A percentile compares a stretch with the other conserved stretches of the same genome.
These are phyloP conservation scores for Areca catechu DNA, from an alignment of 176 grass and related monocot species.

Conservation along the genomic window DNA sequence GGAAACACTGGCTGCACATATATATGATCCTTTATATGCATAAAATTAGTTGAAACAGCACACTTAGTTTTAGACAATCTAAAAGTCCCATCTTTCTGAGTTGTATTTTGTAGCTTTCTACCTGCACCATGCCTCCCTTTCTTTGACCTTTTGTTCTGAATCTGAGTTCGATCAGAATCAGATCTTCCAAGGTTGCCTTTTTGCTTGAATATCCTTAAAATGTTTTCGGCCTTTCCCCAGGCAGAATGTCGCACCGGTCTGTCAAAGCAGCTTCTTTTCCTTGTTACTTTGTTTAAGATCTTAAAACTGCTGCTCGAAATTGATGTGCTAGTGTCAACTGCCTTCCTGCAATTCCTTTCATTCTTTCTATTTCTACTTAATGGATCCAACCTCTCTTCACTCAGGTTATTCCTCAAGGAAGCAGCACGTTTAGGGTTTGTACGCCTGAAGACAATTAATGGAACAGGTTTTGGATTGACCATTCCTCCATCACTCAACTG, in stretches of 20 bases:
- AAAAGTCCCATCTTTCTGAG: slow-evolving; percentile 25
- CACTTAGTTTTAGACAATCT: slow-evolving; percentile 28
- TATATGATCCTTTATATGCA: slow-evolving; percentile 19
- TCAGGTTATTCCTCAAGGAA: slow-evolving; percentile 33
- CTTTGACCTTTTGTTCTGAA: slow-evolving; percentile 28
- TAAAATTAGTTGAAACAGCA: slow-evolving; percentile 18
- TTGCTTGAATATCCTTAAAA: slow-evolving; percentile 37
- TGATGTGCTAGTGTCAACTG: slow-evolving; percentile 16
- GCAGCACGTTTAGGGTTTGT: slow-evolving; percentile 84
- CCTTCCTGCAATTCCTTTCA: slow-evolving; percentile 42
- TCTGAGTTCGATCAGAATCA: slow-evolving; percentile 28
- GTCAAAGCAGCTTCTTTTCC: slow-evolving; percentile 46
- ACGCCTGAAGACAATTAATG: slow-evolving; percentile 44
- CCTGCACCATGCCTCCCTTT: slow-evolving; percentile 12
- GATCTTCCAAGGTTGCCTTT: slow-evolving; percentile 27
- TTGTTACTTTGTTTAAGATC: slow-evolving; percentile 41
- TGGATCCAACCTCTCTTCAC: slow-evolving; percentile 40
- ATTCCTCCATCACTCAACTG: slow-evolving; percentile 9
- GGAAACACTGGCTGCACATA: slow-evolving; percentile 13
- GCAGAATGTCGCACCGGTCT: slow-evolving; percentile 28
- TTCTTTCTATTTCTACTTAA: slow-evolving; percentile 33
- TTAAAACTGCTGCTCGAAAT: slow-evolving; percentile 28
- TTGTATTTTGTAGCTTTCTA: slow-evolving; percentile 21
- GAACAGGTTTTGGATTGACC: slow-evolving; percentile 23
- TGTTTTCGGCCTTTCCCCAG: slow-evolving; percentile 48